Conservation (phyloP, 176 grass and related monocot species). For the Oryza meridionalis region DNA sequence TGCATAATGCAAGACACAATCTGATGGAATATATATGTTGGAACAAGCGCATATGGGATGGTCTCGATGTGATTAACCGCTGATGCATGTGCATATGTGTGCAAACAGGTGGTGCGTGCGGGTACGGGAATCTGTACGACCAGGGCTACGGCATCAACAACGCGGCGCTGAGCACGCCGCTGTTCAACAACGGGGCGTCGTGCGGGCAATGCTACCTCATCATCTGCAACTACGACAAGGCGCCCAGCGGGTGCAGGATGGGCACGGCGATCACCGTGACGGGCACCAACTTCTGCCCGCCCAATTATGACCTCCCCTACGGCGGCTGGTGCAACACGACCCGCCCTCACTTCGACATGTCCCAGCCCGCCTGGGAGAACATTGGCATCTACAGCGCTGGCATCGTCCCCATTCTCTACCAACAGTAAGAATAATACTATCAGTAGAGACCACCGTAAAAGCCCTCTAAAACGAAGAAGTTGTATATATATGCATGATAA, state of each 20-base stretch:
- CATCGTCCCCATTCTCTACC: conserved; percentile 58
- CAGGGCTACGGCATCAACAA: conserved; percentile 52
- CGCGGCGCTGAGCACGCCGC: conserved; percentile 51
- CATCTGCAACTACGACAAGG: conserved; percentile 21
- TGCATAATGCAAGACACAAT: too few relatives aligned
- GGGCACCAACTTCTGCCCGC: conserved; percentile 55
- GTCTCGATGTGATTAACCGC: too few relatives aligned
- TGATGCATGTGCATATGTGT: not conserved
- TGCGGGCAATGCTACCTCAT: conserved; percentile 62
- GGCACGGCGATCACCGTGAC: conserved; percentile 38
- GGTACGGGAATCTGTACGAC: conserved; percentile 57
- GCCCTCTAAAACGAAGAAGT: too few relatives aligned
- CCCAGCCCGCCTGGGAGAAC: conserved; percentile 48
- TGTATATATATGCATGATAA: too few relatives aligned
- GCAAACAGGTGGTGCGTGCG: conserved; percentile 53
- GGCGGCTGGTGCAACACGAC: conserved; percentile 60
- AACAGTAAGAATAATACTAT: not conserved
- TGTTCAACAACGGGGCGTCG: conserved; percentile 57
- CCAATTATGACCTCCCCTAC: conserved; percentile 42
- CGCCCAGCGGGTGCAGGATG: not conserved
- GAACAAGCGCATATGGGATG: too few relatives aligned
- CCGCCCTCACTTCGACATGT: conserved; percentile 56
- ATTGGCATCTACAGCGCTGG: conserved; percentile 38
- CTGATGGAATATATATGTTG: too few relatives aligned
- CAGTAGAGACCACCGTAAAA: too few relatives aligned